Evolutionary conservation across 176 grass and related monocot species (phyloP).

Genomic region (Paspalum notatum): DNA sequence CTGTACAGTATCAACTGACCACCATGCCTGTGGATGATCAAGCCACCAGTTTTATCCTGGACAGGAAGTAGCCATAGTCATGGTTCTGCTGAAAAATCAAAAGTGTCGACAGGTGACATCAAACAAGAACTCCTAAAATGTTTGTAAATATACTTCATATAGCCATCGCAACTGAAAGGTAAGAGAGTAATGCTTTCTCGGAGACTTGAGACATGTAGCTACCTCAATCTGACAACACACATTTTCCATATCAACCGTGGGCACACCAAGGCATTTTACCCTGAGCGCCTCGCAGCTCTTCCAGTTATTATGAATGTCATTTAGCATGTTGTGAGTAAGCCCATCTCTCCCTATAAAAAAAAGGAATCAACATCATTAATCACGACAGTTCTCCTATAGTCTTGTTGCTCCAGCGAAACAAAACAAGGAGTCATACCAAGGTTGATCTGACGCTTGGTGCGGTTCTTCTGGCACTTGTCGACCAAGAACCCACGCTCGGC

Average conservation of each 20-base stretch:
- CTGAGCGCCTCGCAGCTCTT: conserved; percentile 70
- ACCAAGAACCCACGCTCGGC: conserved; percentile 61
- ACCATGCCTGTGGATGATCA: conserved; percentile 74
- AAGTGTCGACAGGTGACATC: neutral
- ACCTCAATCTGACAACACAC: conserved; percentile 85
- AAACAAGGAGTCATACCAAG: conserved; percentile 51
- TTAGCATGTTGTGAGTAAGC: conserved; percentile 99
- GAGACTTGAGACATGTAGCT: conserved; percentile 25
- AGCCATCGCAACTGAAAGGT: neutral
- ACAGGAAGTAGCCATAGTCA: neutral
- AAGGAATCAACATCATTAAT: neutral
- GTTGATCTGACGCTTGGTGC: conserved; percentile 84
- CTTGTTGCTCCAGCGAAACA: neutral
- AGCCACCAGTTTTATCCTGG: conserved; percentile 86
- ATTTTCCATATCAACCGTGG: conserved; percentile 91
- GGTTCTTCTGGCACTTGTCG: conserved; percentile 68
- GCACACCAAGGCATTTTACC: conserved; percentile 91
- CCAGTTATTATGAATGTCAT: conserved; percentile 91
- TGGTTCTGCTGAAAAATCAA: neutral
- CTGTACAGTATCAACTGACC: conserved; percentile 75
- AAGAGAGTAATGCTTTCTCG: neutral
- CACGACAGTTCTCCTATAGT: neutral
- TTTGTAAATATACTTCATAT: neutral
- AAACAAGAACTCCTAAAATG: conserved; percentile 7
- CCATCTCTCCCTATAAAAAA: conserved; percentile 76